phyloP scores from a whole-genome alignment of 1,284 basidiomycete species.

The Albatrellus sp. region DNA sequence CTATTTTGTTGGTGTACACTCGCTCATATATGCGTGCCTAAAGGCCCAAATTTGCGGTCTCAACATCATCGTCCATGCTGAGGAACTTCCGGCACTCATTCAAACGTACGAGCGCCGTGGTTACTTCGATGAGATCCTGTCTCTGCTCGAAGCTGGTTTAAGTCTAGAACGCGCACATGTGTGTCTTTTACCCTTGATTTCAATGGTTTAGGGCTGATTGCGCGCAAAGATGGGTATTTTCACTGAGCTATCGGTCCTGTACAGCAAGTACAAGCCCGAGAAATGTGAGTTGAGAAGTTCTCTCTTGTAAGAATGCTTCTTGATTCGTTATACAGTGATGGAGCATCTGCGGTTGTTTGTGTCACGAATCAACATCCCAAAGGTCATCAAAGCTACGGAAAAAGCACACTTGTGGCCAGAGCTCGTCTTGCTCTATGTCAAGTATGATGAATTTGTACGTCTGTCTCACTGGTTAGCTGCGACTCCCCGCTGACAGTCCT shows the following conservation, averaged over 20 bases:
- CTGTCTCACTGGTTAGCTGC: not conserved
- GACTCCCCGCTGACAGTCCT: slow-evolving; percentile 5
- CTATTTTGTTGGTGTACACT: not conserved
- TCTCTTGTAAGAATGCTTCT: not conserved
- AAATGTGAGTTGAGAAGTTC: slow-evolving; percentile 48
- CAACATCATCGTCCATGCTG: slow-evolving; percentile 89
- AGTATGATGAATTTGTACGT: slow-evolving; percentile 88
- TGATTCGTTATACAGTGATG: slow-evolving; percentile 56
- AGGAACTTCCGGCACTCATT: slow-evolving; percentile 80
- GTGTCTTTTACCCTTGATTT: slow-evolving; percentile 20
- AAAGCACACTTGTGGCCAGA: slow-evolving; percentile 99
- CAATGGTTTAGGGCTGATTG: slow-evolving; percentile 5
- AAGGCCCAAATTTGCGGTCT: slow-evolving; percentile 96
- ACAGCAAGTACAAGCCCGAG: slow-evolving; percentile 94
- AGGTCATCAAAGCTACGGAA: slow-evolving; percentile 91
- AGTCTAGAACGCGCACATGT: slow-evolving; percentile 94
- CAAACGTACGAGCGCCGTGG: slow-evolving; percentile 86
- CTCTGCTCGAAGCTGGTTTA: slow-evolving; percentile 86
- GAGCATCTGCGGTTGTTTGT: slow-evolving; percentile 98
- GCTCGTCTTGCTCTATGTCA: slow-evolving; percentile 95
- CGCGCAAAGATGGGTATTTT: slow-evolving; percentile 72
- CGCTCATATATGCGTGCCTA: not conserved
- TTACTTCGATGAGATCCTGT: slow-evolving; percentile 90
- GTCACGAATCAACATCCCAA: slow-evolving; percentile 91
- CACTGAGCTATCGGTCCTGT: slow-evolving; percentile 88